Evolutionary conservation across 2,329 filamentous ascomycete genomes (phyloP).

Genomic region (Cytospora chrysosperma): DNA sequence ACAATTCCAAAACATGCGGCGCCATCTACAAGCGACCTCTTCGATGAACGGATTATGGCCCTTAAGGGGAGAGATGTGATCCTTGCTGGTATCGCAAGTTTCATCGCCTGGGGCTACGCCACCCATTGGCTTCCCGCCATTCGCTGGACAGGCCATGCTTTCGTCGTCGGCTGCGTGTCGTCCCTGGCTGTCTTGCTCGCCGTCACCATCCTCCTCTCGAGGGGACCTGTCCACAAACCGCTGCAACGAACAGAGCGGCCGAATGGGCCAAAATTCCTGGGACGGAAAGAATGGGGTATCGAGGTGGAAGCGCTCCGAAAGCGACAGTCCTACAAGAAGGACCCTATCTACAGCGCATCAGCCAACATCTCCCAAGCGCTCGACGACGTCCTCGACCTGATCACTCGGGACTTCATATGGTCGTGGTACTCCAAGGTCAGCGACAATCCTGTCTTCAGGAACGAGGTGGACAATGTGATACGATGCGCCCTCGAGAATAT

Average conservation of each 20-base stretch:
- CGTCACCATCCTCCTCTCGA: conserved; percentile 62
- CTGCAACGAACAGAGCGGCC: conserved; percentile 41
- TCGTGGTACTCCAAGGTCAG: conserved; percentile 91
- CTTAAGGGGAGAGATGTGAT: conserved; percentile 71
- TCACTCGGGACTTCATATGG: conserved; percentile 80
- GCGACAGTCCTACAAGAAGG: conserved; percentile 65
- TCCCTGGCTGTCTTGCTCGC: conserved; percentile 55
- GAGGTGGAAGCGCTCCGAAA: conserved; percentile 67
- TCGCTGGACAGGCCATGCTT: conserved; percentile 83
- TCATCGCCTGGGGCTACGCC: conserved; percentile 85
- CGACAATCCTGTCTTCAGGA: conserved; percentile 72
- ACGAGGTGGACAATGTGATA: conserved; percentile 82
- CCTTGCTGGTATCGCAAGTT: conserved; percentile 65
- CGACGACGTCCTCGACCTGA: conserved; percentile 73
- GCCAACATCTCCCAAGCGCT: conserved; percentile 76
- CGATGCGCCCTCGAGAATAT: conserved; percentile 70
- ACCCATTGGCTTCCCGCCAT: conserved; percentile 80
- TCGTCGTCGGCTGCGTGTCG: conserved; percentile 66
- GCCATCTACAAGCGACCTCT: conserved; percentile 9
- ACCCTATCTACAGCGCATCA: conserved; percentile 72
- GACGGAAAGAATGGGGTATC: conserved; percentile 62
- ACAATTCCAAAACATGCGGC: conserved; percentile 21
- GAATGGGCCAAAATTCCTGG: conserved; percentile 58
- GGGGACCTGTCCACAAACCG: conserved; percentile 44
- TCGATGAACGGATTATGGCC: conserved; percentile 53